Base-by-base conservation (phyloP, 371 early-diverging fungal species). In the Entomophthora muscae region DNA sequence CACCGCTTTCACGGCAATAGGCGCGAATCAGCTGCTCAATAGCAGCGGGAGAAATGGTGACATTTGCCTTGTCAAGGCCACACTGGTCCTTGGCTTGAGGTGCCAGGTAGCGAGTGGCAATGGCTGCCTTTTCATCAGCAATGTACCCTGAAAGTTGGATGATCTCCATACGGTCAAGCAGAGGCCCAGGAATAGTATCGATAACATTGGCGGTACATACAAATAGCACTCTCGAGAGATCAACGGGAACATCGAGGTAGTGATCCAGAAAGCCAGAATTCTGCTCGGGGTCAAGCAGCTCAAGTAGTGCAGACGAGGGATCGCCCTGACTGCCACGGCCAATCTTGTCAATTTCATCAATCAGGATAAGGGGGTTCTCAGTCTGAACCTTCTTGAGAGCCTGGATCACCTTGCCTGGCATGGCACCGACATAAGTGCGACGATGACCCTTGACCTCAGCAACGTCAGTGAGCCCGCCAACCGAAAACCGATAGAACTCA, bases 401-500 rank as follows among this genome's bases (percentile, higher is more conserved):
- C 73, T 96, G 97, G 32, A 98, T 84, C 1, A 96, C 91, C 72
- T 96, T 96, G 53, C 98, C 97, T 21, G 98, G 97, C 98, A 98
- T 96, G 5, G 97, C 96, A 59, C 98, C 97, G 22, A 98, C 95
- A 71, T 98, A 98, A 1, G 98, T 98, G 61, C 97, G 79, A 29
- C 98, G 83, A 73, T 95, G 97, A 13, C 97, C 98, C 79, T 98
- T 96, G 73, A 98, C 93, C 70, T 98, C 97, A 28, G 95, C 94
- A 10, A 95, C 97, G 69, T 98, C 97, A 0, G 89, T 87, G 68
- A 98, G 71, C 3, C 98, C 98, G 61, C 97, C 98, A 10, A 98
- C 95, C 64, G 88, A 87, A 74, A 98, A 95, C 32, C 97, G 80
- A 74, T 83, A 96, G 67, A 95, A 98, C 69, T 93, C 90, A 23